Base-by-base conservation (phyloP, 2,329 filamentous ascomycete species). In the Hypoxylon sp. region DNA sequence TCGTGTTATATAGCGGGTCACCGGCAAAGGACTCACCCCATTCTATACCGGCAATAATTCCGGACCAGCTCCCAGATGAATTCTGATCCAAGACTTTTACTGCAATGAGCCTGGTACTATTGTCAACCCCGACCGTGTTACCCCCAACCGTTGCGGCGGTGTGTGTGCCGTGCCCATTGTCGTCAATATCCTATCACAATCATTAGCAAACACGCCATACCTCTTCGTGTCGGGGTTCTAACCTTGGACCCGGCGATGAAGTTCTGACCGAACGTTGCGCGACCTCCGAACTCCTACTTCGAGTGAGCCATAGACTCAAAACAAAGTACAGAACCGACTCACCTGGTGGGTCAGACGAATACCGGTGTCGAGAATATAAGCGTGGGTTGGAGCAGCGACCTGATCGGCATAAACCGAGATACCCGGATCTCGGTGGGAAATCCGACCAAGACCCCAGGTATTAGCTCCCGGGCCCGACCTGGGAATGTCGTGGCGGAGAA, bases 111-210 rank as follows among this genome's bases (percentile, higher is more conserved):
- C 64, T 68, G 11, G 75, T 75, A 17, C 68, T 73, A 37, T 77
- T 77, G 48, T 76, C 69, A 6, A 77, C 74, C 1, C 76, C 76
- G 8, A 75, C 71, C 0, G 74, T 73, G 44, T 71, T 72, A 2
- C 76, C 76, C 1, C 74, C 75, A 5, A 75, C 69, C 0, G 68
- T 77, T 20, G 68, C 75, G 3, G 75, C 73, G 3, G 71, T 73
- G 54, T 77, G 75, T 2, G 76, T 77, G 2, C 76, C 76, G 48
- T 77, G 76, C 1, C 76, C 76, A 27, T 69, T 69, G 14, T 76
- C 74, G 30, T 77, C 76, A 8, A 61, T 33, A 33, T 76, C 56
- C 75, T 76, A 35, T 44, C 2, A 6, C 13, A 10, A 10, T 14
- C 31, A 55, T 63, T 51, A 63, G 70, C 35, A 51, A 11, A 27